These are phyloP conservation scores for Garcia nutans DNA, from an alignment of 345 rosid species.

Conservation along the genomic window DNA sequence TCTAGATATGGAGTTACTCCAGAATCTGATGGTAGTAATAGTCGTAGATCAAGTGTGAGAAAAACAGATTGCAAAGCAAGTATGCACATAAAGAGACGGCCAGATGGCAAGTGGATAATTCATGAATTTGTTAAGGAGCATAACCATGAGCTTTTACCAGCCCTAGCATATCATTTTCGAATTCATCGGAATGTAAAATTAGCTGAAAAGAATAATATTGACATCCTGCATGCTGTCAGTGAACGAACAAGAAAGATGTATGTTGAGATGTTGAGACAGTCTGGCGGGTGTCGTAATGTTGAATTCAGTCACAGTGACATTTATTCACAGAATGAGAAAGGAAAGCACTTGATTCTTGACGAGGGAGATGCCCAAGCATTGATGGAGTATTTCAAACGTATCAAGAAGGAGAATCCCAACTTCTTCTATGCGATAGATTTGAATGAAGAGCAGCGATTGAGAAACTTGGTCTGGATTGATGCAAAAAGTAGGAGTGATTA, in stretches of 20 bases:
- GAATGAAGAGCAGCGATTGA: constrained; percentile 27
- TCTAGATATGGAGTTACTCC: constrained; percentile 42
- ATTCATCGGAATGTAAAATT: constrained; percentile 37
- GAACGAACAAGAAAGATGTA: constrained; percentile 43
- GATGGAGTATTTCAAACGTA: constrained; percentile 23
- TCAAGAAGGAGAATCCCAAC: constrained; percentile 29
- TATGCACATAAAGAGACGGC: constrained; percentile 42
- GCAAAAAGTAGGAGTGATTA: constrained; percentile 28
- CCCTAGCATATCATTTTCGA: constrained; percentile 40
- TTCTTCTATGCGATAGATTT: constrained; percentile 33
- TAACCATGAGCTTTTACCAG: constrained; percentile 30
- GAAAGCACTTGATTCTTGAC: constrained; percentile 27
- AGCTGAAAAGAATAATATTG: constrained; percentile 37
- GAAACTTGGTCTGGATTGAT: constrained; percentile 30
- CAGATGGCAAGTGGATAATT: constrained; percentile 41
- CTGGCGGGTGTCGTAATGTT: constrained; percentile 19
- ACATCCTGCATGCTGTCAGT: constrained; percentile 42
- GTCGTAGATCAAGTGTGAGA: constrained; percentile 37
- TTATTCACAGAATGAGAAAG: constrained; percentile 30
- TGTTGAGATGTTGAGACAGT: constrained; percentile 40
- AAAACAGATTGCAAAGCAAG: constrained; percentile 46
- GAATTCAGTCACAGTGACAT: constrained; percentile 10
- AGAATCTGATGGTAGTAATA: constrained; percentile 36
- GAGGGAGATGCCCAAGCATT: constrained; percentile 35
- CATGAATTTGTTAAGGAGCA: constrained; percentile 29